These are phyloP conservation scores for Podosphaera aphanis DNA, from an alignment of 2,329 filamentous ascomycete species.

Conservation along the genomic window DNA sequence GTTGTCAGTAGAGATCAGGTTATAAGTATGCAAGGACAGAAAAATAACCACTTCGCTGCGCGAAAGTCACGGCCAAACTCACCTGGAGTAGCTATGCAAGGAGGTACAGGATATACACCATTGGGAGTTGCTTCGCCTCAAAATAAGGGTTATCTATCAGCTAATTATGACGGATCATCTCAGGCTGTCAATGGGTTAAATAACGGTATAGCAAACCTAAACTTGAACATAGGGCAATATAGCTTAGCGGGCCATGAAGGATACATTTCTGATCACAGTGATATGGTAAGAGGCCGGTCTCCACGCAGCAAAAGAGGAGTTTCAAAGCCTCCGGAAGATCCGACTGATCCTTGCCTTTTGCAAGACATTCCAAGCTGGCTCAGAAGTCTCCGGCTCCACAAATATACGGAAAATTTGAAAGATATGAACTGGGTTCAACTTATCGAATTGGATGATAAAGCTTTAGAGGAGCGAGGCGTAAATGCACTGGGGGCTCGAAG, in stretches of 20 bases:
- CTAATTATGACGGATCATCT: slow-evolving; percentile 58
- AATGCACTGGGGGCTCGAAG: slow-evolving; percentile 83
- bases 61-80: slow-evolving; percentile 74
- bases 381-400: slow-evolving; percentile 80
- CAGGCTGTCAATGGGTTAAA: slow-evolving; percentile 25
- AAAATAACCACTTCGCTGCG: slow-evolving; percentile 30
- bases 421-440: slow-evolving; percentile 92
- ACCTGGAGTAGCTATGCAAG: slow-evolving; percentile 65
- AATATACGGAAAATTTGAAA: slow-evolving; percentile 96
- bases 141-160: slow-evolving; percentile 68
- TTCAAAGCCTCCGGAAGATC: slow-evolving; percentile 94
- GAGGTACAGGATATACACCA: slow-evolving; percentile 30
- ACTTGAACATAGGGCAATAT: slow-evolving; percentile 49
- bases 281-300: slow-evolving; percentile 72
- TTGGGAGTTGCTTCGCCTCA: slow-evolving; percentile 69
- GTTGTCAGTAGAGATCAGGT: slow-evolving; percentile 69
- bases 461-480: slow-evolving; percentile 75
- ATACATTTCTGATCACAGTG: slow-evolving; percentile 83
- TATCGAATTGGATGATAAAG: slow-evolving; percentile 77
- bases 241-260: slow-evolving; percentile 51
- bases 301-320: slow-evolving; percentile 79
- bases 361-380: slow-evolving; percentile 95
- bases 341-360: slow-evolving; percentile 69
- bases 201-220: slow-evolving; percentile 34
- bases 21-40: slow-evolving; percentile 51